phyloP scores from a whole-genome alignment of 2,329 filamentous ascomycete genomes.

The Pseudogymnoascus sp. region DNA sequence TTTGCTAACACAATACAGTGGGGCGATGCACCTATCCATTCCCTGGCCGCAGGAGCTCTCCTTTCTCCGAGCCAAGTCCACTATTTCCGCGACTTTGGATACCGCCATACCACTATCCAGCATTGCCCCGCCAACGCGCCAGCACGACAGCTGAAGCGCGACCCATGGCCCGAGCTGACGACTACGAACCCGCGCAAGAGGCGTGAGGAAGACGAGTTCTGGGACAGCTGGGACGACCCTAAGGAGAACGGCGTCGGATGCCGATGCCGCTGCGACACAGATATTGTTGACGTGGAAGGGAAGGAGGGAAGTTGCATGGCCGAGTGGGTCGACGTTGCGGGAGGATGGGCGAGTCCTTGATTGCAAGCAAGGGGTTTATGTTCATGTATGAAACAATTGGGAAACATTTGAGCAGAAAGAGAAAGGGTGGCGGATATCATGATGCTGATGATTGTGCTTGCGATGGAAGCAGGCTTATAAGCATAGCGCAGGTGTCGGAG shows the following conservation, averaged over 20 bases:
- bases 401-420: neutral
- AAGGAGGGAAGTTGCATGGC: slow-evolving; percentile 92
- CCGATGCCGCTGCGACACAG: slow-evolving; percentile 91
- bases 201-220: slow-evolving; percentile 90
- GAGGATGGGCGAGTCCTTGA: slow-evolving; percentile 65
- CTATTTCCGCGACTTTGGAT: slow-evolving; percentile 98
- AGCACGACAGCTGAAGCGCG: slow-evolving; percentile 70
- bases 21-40: slow-evolving; percentile 98
- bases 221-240: slow-evolving; percentile 76
- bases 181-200: slow-evolving; percentile 76
- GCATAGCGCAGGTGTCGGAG: neutral
- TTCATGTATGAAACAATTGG: neutral
- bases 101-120: slow-evolving; percentile 96
- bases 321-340: slow-evolving; percentile 96
- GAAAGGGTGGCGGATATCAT: neutral
- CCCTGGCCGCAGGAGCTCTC: slow-evolving; percentile 84
- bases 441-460: slow-evolving; percentile 3
- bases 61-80: slow-evolving; percentile 79
- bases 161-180: slow-evolving; percentile 74
- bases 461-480: neutral
- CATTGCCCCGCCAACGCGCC: slow-evolving; percentile 96
- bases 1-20: slow-evolving; percentile 51
- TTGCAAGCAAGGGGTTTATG: neutral
- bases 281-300: slow-evolving; percentile 94
- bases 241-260: slow-evolving; percentile 97